Percentiles rank a stretch among this genome's conserved stretches.
phyloP scores from a whole-genome alignment of 441 rosid species.

The Viola pubescens region DNA sequence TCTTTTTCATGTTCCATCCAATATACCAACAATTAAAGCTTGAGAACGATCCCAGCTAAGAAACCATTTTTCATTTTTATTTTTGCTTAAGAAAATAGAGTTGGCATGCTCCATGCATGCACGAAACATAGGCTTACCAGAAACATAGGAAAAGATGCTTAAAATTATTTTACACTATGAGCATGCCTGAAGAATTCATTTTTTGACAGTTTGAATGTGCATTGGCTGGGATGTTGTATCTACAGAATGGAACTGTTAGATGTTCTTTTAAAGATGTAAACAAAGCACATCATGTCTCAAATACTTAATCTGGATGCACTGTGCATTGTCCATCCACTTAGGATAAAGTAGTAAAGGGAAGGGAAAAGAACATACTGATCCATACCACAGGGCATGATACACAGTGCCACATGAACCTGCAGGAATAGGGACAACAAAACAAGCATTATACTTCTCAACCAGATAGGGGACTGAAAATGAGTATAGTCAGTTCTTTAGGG shows the following conservation, averaged over 20 bases:
- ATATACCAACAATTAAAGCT: conserved; percentile 1
- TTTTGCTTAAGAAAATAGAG: conserved; percentile 3
- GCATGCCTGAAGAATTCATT: conserved; percentile 6
- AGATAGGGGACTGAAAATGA: background rate
- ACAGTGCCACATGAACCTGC: conserved; percentile 98
- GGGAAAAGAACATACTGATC: conserved; percentile 80
- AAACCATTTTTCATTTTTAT: conserved; percentile 1
- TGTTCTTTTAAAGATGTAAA: too few relatives aligned
- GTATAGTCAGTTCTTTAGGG: conserved; percentile 3
- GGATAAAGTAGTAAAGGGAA: conserved; percentile 18
- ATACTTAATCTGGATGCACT: too few relatives aligned
- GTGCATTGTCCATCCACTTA: background rate
- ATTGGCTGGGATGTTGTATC: too few relatives aligned
- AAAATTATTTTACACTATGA: background rate
- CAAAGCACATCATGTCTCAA: too few relatives aligned
- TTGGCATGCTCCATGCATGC: conserved; percentile 3
- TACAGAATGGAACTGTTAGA: too few relatives aligned
- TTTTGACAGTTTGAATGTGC: background rate
- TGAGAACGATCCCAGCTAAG: background rate
- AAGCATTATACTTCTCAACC: conserved; percentile 11
- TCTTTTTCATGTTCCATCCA: conserved; percentile 14
- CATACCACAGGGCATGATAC: conserved; percentile 92
- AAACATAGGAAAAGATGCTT: too few relatives aligned
- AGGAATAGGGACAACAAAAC: conserved; percentile 16
- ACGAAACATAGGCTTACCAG: background rate